Conservation (phyloP, 768 basidiomycete species). For the Boletus patriciae region DNA sequence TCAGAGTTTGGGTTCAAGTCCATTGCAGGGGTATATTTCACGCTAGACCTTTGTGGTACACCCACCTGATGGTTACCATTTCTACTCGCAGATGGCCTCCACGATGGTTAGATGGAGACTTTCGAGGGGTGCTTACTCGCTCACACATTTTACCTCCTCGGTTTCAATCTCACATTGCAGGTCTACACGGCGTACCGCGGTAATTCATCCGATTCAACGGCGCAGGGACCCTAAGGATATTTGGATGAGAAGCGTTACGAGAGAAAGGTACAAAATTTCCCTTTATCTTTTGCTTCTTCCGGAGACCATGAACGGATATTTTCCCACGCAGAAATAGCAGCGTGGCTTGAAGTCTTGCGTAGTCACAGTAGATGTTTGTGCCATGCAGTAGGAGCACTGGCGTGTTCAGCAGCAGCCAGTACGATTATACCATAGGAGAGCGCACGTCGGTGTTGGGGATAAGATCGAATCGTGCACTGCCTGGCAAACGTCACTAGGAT, state of each 20-base stretch:
- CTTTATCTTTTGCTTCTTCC: no score
- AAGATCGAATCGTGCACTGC: neutral
- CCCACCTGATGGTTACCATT: no score
- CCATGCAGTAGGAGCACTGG: neutral
- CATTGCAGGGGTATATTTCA: no score
- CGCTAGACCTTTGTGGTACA: neutral
- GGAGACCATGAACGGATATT: neutral
- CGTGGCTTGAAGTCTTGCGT: neutral
- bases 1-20: neutral
- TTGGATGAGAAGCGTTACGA: neutral
- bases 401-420: neutral
- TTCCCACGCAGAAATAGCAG: neutral
- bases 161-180: neutral
- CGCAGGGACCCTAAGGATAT: neutral
- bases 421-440: neutral
- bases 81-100: no score
- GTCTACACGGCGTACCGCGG: neutral
- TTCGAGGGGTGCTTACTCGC: no score
- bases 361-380: neutral
- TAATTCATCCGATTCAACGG: neutral
- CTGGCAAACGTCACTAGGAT: no score
- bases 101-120: no score
- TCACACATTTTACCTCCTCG: neutral
- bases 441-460: neutral
- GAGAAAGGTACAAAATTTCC: neutral